Percentiles rank a stretch among this genome's conserved stretches.
phyloP scores from a whole-genome alignment of 2,329 filamentous ascomycete species.

The Monilinia vaccinii-corymbosi region DNA sequence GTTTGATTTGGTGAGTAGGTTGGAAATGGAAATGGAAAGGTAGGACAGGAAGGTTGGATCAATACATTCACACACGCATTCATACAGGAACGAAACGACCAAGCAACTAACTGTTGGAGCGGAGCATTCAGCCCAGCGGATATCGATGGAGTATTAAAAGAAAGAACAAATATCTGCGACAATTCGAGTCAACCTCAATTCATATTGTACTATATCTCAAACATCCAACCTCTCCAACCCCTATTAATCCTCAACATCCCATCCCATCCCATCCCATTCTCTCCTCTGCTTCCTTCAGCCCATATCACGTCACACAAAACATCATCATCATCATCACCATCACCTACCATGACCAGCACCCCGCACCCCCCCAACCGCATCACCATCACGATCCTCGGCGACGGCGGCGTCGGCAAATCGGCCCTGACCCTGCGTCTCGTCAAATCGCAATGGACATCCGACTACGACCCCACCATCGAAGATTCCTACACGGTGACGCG shows the following conservation, averaged over 20 bases:
- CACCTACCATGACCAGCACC: background rate
- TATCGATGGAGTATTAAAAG: background rate
- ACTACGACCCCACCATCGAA: conserved; percentile 74
- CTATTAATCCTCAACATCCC: background rate
- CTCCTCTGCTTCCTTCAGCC: background rate
- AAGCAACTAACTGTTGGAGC: too few species aligned
- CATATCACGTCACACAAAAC: background rate
- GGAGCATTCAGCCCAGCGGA: background rate
- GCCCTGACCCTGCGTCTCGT: conserved; percentile 78
- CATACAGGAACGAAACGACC: too few species aligned
- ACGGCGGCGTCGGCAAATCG: conserved; percentile 77
- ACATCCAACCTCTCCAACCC: background rate
- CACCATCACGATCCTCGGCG: conserved; percentile 76
- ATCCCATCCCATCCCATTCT: background rate
- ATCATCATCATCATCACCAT: too few species aligned
- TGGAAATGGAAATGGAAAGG: background rate
- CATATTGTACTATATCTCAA: background rate
- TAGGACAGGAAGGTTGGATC: background rate
- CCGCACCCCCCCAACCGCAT: conserved; percentile 32
- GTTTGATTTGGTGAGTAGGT: too few species aligned
- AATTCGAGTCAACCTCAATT: background rate
- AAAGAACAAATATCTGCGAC: background rate
- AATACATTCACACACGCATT: too few species aligned
- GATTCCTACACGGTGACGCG: conserved; percentile 81
- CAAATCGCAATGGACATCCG: conserved; percentile 73